phyloP scores from a whole-genome alignment of 2,329 filamentous ascomycete genomes.

The Penicillium sp. region DNA sequence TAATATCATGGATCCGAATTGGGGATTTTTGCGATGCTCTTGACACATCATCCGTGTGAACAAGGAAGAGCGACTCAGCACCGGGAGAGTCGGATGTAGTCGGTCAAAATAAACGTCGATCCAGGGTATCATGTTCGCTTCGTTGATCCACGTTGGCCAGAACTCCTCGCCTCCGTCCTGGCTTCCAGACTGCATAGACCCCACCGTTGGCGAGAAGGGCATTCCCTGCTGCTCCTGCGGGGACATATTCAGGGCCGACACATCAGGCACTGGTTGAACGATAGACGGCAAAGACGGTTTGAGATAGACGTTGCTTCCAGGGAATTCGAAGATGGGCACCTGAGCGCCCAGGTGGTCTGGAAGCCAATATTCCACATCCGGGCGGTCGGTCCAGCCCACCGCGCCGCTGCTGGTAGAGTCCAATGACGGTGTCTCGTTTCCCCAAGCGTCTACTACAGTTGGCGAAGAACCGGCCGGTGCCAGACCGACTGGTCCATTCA shows the following conservation, averaged over 20 bases:
- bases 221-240: conserved; percentile 17
- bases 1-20: conserved; percentile 44
- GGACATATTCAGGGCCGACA: conserved; percentile 19
- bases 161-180: conserved; percentile 23
- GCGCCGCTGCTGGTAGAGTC: conserved; percentile 19
- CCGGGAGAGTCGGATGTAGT: conserved; percentile 42
- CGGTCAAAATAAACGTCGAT: conserved; percentile 46
- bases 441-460: conserved; percentile 23
- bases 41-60: conserved; percentile 42
- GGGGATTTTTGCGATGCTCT: conserved; percentile 42
- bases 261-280: conserved; percentile 24
- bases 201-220: conserved; percentile 19
- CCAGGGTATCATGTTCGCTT: conserved; percentile 41
- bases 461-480: conserved; percentile 17
- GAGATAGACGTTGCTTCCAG: conserved; percentile 36
- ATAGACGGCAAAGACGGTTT: conserved; percentile 35
- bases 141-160: conserved; percentile 40
- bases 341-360: conserved; percentile 33
- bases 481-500: conserved; percentile 20
- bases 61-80: conserved; percentile 40
- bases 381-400: conserved; percentile 27
- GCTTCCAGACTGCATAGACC: conserved; percentile 18
- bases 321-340: conserved; percentile 32
- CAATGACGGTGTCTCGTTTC: conserved; percentile 19
- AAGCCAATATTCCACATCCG: conserved; percentile 35